A percentile compares a stretch with the other conserved stretches of the same genome.
These are phyloP conservation scores for Epichloe typhina DNA, from an alignment of 2,329 filamentous ascomycete species.

Conservation along the genomic window DNA sequence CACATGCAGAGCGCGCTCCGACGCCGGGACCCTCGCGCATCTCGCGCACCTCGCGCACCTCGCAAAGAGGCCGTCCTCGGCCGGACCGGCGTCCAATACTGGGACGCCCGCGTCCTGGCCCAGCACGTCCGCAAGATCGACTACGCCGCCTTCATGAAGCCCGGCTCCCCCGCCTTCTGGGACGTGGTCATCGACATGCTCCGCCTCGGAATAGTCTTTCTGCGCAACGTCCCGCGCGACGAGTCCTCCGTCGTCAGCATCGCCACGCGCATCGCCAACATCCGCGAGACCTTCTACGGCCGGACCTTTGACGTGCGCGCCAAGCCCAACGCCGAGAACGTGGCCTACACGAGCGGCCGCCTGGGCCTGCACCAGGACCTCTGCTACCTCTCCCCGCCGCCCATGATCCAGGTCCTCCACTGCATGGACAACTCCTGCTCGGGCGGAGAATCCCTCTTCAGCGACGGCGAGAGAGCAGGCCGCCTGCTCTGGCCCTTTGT, in stretches of 20 bases:
- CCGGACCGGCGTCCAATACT: constrained; percentile 23
- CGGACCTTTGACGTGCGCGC: constrained; percentile 79
- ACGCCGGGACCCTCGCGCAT: neutral
- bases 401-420: constrained; percentile 77
- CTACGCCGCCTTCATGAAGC: constrained; percentile 59
- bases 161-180: constrained; percentile 40
- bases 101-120: constrained; percentile 26
- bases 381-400: constrained; percentile 69
- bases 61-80: constrained; percentile 15
- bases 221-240: constrained; percentile 59
- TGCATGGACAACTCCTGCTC: constrained; percentile 68
- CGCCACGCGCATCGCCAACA: constrained; percentile 57
- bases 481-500: constrained; percentile 19
- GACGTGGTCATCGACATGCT: constrained; percentile 49
- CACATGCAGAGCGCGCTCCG: constrained; percentile 22
- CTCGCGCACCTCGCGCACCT: constrained; percentile 3
- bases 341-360: constrained; percentile 73
- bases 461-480: constrained; percentile 55
- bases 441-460: constrained; percentile 79
- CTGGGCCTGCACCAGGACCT: constrained; percentile 90
- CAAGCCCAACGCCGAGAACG: constrained; percentile 74
- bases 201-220: constrained; percentile 59
- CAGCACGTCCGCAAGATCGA: constrained; percentile 43
- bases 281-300: constrained; percentile 86
- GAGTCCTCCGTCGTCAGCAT: constrained; percentile 54